Conservation (phyloP, 2,329 filamentous ascomycete species). For the Byssochlamys sp. region DNA sequence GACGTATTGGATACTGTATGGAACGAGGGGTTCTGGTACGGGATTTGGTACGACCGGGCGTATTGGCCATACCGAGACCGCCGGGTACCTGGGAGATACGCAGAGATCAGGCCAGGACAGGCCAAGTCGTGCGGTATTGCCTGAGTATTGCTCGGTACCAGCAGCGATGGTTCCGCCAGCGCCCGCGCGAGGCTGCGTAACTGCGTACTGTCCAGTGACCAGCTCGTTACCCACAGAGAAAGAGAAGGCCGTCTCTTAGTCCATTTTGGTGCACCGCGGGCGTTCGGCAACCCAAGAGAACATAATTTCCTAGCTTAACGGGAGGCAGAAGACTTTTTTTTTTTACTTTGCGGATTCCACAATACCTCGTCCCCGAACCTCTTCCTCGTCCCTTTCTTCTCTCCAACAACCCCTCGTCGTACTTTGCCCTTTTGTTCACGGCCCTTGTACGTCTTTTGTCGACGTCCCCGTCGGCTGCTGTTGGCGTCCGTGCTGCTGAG, state of each 20-base stretch:
- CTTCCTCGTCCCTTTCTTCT: conserved; percentile 10
- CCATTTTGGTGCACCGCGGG: conserved; percentile 6
- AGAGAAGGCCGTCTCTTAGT: conserved; percentile 16
- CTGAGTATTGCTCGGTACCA: background rate
- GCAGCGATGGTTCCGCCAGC: background rate
- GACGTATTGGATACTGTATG: background rate
- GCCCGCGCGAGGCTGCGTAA: background rate
- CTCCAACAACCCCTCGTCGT: conserved; percentile 12
- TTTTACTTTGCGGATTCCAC: conserved; percentile 7
- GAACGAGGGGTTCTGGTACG: background rate
- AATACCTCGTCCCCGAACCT: conserved; percentile 8
- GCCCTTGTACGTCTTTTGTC: conserved; percentile 9
- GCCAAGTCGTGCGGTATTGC: background rate
- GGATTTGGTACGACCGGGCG: background rate
- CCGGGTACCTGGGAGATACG: background rate
- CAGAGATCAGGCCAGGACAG: background rate
- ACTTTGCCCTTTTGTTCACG: conserved; percentile 9
- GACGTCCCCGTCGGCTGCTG: conserved; percentile 8
- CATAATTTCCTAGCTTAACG: conserved; percentile 1
- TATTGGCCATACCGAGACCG: background rate
- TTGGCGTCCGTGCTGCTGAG: conserved; percentile 14
- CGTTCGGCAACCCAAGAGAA: conserved; percentile 13
- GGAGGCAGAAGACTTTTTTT: conserved; percentile 9
- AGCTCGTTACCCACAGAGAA: conserved; percentile 15
- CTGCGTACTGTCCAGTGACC: background rate